phyloP scores from a whole-genome alignment of 1,139 yeast species.

The Yamadazyma membranifaciens region DNA sequence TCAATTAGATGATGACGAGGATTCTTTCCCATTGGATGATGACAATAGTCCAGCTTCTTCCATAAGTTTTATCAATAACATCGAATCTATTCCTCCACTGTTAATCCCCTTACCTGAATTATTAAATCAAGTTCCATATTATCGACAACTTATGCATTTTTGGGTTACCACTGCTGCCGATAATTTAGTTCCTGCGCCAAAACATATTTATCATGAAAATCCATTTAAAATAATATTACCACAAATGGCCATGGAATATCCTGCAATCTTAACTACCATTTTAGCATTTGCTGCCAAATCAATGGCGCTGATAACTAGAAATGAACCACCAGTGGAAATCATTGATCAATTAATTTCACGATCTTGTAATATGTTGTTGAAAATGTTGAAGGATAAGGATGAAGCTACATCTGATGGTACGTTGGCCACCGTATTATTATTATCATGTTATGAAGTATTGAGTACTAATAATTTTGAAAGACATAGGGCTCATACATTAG shows the following conservation, averaged over 20 bases:
- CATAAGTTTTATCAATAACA: background rate
- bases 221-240: constrained; percentile 70
- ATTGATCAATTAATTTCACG: constrained; percentile 53
- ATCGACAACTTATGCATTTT: constrained; percentile 60
- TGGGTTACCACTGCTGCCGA: constrained; percentile 63
- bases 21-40: constrained; percentile 9
- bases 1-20: constrained; percentile 7
- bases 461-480: constrained; percentile 45
- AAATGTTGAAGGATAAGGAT: constrained; percentile 47
- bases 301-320: constrained; percentile 31
- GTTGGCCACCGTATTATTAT: constrained; percentile 58
- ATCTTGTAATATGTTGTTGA: constrained; percentile 56
- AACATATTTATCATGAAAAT: constrained; percentile 53
- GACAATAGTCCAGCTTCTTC: constrained; percentile 10
- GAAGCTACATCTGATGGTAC: constrained; percentile 66
- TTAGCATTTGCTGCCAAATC: constrained; percentile 69
- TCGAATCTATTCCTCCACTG: constrained; percentile 41
- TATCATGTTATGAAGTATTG: constrained; percentile 64
- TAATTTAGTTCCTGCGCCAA: constrained; percentile 68
- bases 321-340: constrained; percentile 41
- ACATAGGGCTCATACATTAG: constrained; percentile 67
- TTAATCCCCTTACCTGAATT: constrained; percentile 58
- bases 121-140: constrained; percentile 55
- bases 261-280: constrained; percentile 58
- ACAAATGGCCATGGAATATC: constrained; percentile 62